These are phyloP conservation scores for Lichenothelia convexa DNA, from an alignment of 495 filamentous ascomycete species.

Conservation along the genomic window DNA sequence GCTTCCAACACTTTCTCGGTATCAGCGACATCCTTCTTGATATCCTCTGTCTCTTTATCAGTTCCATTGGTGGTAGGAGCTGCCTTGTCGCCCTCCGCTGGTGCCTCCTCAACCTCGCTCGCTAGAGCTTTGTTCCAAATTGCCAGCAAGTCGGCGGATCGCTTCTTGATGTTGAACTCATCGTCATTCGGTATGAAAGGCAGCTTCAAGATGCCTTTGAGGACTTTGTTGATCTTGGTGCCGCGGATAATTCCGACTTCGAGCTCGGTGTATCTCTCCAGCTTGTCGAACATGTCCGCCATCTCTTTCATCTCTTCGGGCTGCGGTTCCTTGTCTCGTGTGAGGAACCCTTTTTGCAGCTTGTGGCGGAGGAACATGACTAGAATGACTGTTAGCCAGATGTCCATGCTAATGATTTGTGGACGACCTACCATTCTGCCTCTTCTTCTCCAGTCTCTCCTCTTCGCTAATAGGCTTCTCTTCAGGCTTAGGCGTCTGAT, in stretches of 20 bases:
- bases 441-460: conserved; percentile 37
- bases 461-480: conserved; percentile 41
- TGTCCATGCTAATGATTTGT: no score
- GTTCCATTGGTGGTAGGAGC: neutral
- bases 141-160: conserved; percentile 52
- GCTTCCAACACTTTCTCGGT: conserved; percentile 1
- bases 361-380: conserved; percentile 77
- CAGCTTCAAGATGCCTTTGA: conserved; percentile 77
- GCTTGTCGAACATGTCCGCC: conserved; percentile 58
- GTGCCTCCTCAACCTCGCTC: conserved; percentile 4
- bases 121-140: conserved; percentile 72
- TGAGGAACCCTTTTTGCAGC: conserved; percentile 79
- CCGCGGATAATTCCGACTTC: conserved; percentile 67
- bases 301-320: conserved; percentile 72
- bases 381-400: no score
- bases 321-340: conserved; percentile 59
- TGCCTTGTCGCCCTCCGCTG: conserved; percentile 6
- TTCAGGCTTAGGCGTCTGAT: conserved; percentile 28
- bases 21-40: conserved; percentile 4
- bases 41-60: conserved; percentile 1
- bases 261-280: conserved; percentile 61
- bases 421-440: conserved; percentile 35
- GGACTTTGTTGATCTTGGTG: conserved; percentile 90
- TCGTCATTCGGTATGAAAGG: conserved; percentile 65
- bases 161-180: conserved; percentile 65